A percentile compares a stretch with the other conserved stretches of the same genome.
These are phyloP conservation scores for Agaricus subrufescens DNA, from an alignment of 768 basidiomycete species.

Conservation along the genomic window DNA sequence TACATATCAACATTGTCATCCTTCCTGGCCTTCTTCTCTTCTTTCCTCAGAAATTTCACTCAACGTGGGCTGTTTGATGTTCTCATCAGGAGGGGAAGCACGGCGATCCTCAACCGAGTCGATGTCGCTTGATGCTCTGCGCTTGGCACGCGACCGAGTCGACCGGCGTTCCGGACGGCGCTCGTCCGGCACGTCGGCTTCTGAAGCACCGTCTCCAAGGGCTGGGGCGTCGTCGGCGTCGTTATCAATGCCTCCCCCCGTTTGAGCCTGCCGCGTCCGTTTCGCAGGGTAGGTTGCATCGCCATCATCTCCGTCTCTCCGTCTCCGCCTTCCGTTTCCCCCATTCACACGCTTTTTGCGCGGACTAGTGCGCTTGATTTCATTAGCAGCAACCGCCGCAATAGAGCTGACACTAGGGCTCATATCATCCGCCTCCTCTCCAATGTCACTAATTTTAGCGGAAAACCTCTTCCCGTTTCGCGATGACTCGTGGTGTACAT, in stretches of 20 bases:
- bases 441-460: constrained; percentile 46
- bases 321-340: constrained; percentile 48
- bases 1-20: background rate
- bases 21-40: constrained; percentile 3
- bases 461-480: constrained; percentile 42
- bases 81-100: constrained; percentile 2
- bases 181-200: constrained; percentile 4
- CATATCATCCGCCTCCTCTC: constrained; percentile 25
- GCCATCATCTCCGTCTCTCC: constrained; percentile 56
- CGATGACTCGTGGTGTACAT: constrained; percentile 34
- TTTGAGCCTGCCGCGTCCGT: constrained; percentile 35
- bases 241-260: constrained; percentile 1
- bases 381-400: constrained; percentile 31
- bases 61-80: background rate
- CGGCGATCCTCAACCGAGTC: constrained; percentile 3
- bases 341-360: constrained; percentile 43
- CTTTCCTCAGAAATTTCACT: background rate
- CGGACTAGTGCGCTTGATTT: constrained; percentile 38
- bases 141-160: constrained; percentile 4
- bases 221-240: background rate
- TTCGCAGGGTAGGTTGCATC: constrained; percentile 73
- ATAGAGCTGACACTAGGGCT: constrained; percentile 21
- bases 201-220: constrained; percentile 3
- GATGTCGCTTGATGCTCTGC: constrained; percentile 1
- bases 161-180: constrained; percentile 7